Evolutionary conservation across 495 filamentous ascomycete species (phyloP).

Genomic region (Hypoxylon fragiforme): DNA sequence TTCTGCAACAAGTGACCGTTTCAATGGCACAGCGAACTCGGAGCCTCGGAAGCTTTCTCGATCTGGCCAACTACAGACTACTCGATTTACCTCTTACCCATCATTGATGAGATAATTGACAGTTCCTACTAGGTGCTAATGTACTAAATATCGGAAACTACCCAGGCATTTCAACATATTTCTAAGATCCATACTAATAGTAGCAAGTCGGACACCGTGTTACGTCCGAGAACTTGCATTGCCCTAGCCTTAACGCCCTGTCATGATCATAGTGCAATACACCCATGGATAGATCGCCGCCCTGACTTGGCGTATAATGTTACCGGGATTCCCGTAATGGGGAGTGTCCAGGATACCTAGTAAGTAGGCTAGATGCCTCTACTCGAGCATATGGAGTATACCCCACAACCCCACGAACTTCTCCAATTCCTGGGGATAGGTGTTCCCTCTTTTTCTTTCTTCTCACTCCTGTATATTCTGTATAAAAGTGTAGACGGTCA

Average conservation of each 20-base stretch:
- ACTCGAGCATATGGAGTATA: constrained; percentile 21
- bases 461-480: constrained; percentile 2
- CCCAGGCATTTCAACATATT: constrained; percentile 13
- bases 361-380: constrained; percentile 13
- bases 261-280: constrained; percentile 7
- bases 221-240: constrained; percentile 13
- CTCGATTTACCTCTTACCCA: neutral
- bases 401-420: constrained; percentile 37
- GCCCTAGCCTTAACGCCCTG: neutral
- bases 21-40: constrained; percentile 5
- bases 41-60: constrained; percentile 12
- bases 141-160: neutral
- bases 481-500: constrained; percentile 5
- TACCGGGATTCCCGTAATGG: constrained; percentile 17
- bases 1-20: constrained; percentile 4
- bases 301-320: constrained; percentile 3
- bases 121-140: neutral
- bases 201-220: constrained; percentile 16
- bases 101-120: neutral
- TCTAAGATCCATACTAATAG: constrained; percentile 4
- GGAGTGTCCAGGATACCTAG: constrained; percentile 20
- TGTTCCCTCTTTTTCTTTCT: constrained; percentile 11
- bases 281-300: too few species aligned
- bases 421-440: constrained; percentile 32
- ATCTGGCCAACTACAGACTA: neutral